Conservation (phyloP, 2,329 filamentous ascomycete species). For the Microthyrium microscopicum region DNA sequence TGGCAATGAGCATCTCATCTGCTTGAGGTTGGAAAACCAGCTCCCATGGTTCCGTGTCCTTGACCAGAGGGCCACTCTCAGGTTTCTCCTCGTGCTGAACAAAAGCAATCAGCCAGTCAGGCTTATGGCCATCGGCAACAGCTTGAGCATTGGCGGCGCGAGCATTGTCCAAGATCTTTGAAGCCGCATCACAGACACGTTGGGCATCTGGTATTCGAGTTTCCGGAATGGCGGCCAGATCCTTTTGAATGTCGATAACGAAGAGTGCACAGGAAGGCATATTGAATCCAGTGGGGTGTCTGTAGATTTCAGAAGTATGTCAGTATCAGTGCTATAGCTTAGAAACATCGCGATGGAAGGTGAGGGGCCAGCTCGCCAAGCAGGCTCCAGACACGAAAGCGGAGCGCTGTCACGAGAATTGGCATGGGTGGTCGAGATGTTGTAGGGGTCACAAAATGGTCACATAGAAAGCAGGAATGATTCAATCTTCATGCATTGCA, state of each 20-base stretch:
- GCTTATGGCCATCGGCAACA: not conserved
- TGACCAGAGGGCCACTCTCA: constrained; percentile 3
- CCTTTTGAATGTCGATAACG: constrained; percentile 8
- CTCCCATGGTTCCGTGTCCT: constrained; percentile 6
- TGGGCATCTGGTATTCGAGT: constrained; percentile 3
- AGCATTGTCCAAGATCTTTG: not conserved
- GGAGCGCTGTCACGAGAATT: too few relatives aligned
- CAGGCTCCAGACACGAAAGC: too few relatives aligned
- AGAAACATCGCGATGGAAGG: too few relatives aligned
- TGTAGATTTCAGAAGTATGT: too few relatives aligned
- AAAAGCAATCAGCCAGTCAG: constrained; percentile 2
- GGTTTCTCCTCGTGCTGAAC: constrained; percentile 7
- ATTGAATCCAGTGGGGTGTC: not conserved
- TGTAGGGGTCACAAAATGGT: too few relatives aligned
- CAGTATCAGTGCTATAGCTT: too few relatives aligned
- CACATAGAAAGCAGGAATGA: too few relatives aligned
- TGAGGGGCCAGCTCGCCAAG: too few relatives aligned
- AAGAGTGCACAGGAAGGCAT: constrained; percentile 7
- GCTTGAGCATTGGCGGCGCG: not conserved
- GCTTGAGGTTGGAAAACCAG: constrained; percentile 5
- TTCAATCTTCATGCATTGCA: too few relatives aligned
- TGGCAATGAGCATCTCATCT: constrained; percentile 6
- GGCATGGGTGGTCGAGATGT: too few relatives aligned
- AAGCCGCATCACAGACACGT: constrained; percentile 3
- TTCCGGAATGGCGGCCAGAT: constrained; percentile 2